Percentiles rank a stretch among this genome's conserved stretches.
phyloP scores from a whole-genome alignment of 495 filamentous ascomycete genomes.

The Penicillium lividum region DNA sequence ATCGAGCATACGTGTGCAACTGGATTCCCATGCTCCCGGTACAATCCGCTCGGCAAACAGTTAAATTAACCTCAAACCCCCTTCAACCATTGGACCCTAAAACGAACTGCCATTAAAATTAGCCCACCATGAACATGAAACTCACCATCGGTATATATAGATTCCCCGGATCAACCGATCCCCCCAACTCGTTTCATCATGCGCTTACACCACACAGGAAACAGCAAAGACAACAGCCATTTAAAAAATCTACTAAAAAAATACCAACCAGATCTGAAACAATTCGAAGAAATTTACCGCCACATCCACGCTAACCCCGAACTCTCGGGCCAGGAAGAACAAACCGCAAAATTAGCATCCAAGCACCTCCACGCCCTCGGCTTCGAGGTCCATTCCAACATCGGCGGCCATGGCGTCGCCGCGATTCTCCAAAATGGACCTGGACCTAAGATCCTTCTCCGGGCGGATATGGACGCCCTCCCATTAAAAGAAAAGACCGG shows the following conservation, averaged over 20 bases:
- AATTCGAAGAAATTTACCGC: slow-evolving; percentile 48
- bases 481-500: slow-evolving; percentile 59
- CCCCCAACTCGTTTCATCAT: neutral
- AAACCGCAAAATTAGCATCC: slow-evolving; percentile 44
- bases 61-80: neutral
- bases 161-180: neutral
- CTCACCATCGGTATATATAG: neutral
- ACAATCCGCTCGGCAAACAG: neutral
- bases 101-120: neutral
- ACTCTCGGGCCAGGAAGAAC: slow-evolving; percentile 49
- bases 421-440: slow-evolving; percentile 57
- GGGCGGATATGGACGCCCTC: slow-evolving; percentile 64
- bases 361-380: slow-evolving; percentile 38
- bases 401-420: slow-evolving; percentile 59
- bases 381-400: slow-evolving; percentile 48
- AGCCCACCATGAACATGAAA: neutral
- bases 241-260: slow-evolving; percentile 7
- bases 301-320: slow-evolving; percentile 53
- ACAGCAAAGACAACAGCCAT: neutral
- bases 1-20: neutral
- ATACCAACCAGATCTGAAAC: slow-evolving; percentile 34
- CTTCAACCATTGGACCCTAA: too few species aligned
- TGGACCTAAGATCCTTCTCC: slow-evolving; percentile 54
- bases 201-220: slow-evolving; percentile 6
- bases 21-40: neutral